Base-by-base conservation (phyloP, 345 rosid species). In the Citrus maxima region DNA sequence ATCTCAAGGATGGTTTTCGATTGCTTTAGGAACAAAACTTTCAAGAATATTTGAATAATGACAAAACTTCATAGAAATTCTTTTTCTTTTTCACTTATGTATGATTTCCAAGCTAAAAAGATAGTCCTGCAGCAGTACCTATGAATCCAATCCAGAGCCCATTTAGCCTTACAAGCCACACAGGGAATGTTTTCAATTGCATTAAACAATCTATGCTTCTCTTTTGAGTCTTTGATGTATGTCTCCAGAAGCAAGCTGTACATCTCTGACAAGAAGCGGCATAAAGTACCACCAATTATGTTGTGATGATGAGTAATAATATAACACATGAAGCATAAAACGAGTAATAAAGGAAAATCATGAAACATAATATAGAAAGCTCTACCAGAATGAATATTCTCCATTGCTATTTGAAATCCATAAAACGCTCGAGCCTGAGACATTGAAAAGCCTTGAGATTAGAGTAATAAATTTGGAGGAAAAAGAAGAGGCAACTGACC, bases 341-440 rank as follows among this genome's bases (percentile, higher is more conserved):
- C 59, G 2, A 38, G 24, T 74, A 28, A 56, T 32, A 69, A 58
- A 35, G 72, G 30, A 27, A 66, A 24, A 74, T 61, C 40, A 37
- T 34, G 42, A 25, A 81, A 67, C 61, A 60, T 58, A 58, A 68
- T 51, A 56, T 22, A 69, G 35, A 74, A 79, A 83, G 72, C 76
- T 82, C 32, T 89, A 95, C 98, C 98, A 14, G 98, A 93, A 87
- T 93, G 98, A 83, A 95, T 86, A 79, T 95, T 95, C 87, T 93
- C 98, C 95, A 93, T 95, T 18, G 98, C 97, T 59, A 95, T 92
- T 86, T 95, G 98, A 83, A 95, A 95, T 55, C 95, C 95, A 74
- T 93, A 95, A 85, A 95, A 93, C 55, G 98, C 97, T 38, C 95
- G 89, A 77, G 97, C 98, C 97, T 94, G 89, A 84, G 73, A 85